Base-by-base conservation (phyloP, 306 rosid species). In the Castanea crenata region DNA sequence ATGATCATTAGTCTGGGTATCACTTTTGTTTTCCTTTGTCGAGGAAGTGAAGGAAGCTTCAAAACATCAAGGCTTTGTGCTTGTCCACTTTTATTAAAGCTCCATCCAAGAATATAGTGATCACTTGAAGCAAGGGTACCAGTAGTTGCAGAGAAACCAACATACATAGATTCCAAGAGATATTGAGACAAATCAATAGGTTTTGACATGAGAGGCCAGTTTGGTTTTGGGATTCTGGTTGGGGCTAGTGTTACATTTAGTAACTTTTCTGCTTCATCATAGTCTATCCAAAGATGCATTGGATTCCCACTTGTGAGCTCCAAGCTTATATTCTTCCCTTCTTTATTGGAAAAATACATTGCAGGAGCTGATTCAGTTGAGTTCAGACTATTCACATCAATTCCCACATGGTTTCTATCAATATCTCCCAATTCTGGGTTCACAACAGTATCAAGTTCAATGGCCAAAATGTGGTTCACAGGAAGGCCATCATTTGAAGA, bases 401-500 rank as follows among this genome's bases (percentile, higher is more conserved):
- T 74, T 29, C 87, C 85, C 34, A 83, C 81, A 44, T 83, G 87
- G 29, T 79, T 62, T 0, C 51, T 2, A 21, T 54, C 4, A 23
- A 79, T 51, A 19, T 79, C 78, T 31, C 2, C 0, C 3, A 49
- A 62, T 1, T 34, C 32, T 0, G 5, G 1, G 21, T 19, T 32
- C 63, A 3, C 1, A 2, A 2, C 0, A 2, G 73, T 15, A 1
- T 79, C 83, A 1, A 86, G 69, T 79, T 86, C 87, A 6, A 86
- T 70, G 1, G 83, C 87, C 2, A 86, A 77, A 19, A 86, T 65
- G 61, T 80, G 87, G 57, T 86, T 83, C 32, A 9, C 21, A 4
- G 2, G 0, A 54, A 21, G 68, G 0, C 69, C 74, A 7, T 73
- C 19, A 54, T 63, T 79, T 4, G 32, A 5, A 0, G 0, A 0